Percentiles rank a stretch among this genome's conserved stretches.
Conservation (phyloP, 257 asterid species). For the Nyctanthes arbortristis region DNA sequence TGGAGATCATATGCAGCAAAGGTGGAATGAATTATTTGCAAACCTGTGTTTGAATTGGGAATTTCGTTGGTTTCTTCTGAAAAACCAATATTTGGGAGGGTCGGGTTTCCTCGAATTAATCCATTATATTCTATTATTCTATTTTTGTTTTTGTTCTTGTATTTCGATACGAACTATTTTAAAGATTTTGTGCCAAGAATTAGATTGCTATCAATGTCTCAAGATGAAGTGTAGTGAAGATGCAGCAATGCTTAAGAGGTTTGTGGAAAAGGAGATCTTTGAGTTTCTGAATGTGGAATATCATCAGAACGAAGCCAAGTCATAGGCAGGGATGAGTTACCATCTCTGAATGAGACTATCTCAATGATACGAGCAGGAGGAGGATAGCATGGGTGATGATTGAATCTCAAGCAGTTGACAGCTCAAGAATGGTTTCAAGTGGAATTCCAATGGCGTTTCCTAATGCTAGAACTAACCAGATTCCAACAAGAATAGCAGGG, state of each 20-base stretch:
- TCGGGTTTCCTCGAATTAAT: no score
- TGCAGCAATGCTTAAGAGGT: not conserved
- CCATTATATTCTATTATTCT: no score
- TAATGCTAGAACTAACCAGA: not conserved
- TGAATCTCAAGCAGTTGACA: not conserved
- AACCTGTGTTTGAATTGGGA: no score
- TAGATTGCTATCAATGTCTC: constrained; percentile 2
- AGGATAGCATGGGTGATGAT: not conserved
- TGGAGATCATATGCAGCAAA: no score
- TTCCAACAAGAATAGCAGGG: no score
- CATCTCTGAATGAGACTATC: not conserved
- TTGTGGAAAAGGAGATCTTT: not conserved
- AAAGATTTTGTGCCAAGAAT: constrained; percentile 15
- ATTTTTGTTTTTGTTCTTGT: no score
- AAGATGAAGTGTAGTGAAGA: not conserved
- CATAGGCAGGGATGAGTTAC: not conserved
- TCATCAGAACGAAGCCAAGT: constrained; percentile 3
- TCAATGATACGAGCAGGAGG: not conserved
- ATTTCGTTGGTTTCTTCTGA: no score
- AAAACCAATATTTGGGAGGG: no score
- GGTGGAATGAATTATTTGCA: no score
- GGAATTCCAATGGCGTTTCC: no score
- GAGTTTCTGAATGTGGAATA: not conserved
- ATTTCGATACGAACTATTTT: no score
- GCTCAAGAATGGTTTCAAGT: no score